These are phyloP conservation scores for Rutstroemia sp. DNA, from an alignment of 2,329 filamentous ascomycete genomes.

Conservation along the genomic window DNA sequence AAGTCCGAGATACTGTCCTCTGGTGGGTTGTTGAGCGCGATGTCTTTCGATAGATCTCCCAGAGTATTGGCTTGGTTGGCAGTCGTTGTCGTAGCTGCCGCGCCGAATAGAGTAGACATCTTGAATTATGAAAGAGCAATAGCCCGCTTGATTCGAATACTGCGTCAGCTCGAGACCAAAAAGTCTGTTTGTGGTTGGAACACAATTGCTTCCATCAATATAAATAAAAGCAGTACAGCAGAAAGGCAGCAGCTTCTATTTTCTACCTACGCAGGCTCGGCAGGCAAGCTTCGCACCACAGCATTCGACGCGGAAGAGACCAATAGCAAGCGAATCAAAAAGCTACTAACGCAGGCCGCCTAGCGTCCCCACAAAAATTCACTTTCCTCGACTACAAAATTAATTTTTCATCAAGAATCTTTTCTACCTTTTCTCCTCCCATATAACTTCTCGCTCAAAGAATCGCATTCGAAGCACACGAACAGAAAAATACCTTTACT, in stretches of 20 bases:
- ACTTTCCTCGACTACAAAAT: slow-evolving; percentile 5
- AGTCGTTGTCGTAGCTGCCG: slow-evolving; percentile 39
- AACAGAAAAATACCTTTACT: slow-evolving; percentile 53
- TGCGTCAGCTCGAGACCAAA: neutral
- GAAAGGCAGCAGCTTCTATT: neutral
- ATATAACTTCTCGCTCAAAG: slow-evolving; percentile 86
- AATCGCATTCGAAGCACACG: slow-evolving; percentile 99
- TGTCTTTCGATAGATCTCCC: slow-evolving; percentile 85
- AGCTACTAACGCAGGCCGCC: neutral
- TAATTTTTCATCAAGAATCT: neutral
- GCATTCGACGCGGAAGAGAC: neutral
- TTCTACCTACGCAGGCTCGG: too few species aligned
- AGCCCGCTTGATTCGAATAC: neutral
- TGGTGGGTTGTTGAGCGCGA: slow-evolving; percentile 69
- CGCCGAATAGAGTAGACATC: slow-evolving; percentile 60
- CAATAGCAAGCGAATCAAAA: neutral
- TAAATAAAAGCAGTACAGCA: slow-evolving; percentile 1
- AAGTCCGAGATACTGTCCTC: slow-evolving; percentile 87
- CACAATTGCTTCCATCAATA: slow-evolving; percentile 4
- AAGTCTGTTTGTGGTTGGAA: slow-evolving; percentile 2
- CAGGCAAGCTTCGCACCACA: neutral
- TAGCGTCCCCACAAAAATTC: slow-evolving; percentile 7
- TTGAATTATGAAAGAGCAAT: neutral
- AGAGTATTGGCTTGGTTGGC: slow-evolving; percentile 58
- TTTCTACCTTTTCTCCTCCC: slow-evolving; percentile 29